Evolutionary conservation across 1,284 basidiomycete genomes (phyloP), one percentile per base, ranked within the genome.

Genomic region (Athelia sp.): DNA sequence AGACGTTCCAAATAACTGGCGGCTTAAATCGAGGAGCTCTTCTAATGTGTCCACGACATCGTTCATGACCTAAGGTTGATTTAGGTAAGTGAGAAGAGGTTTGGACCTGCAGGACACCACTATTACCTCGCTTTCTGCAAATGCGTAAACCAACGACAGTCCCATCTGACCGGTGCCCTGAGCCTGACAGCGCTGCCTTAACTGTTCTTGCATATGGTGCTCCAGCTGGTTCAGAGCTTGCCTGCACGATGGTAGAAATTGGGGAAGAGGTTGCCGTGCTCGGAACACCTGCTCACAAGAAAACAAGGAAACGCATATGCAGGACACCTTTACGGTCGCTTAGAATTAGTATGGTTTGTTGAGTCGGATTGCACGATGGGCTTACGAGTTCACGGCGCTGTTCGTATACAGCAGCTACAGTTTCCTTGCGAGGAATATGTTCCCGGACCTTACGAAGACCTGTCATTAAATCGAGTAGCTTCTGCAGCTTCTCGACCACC

Each of bases 261-360:
- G 75, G 0, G 76, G 75, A 3, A 79, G 65, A 4, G 74, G 70
- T 50, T 75, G 74, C 26, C 72, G 67, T 4, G 70, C 70, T 6
- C 68, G 63, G 58, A 78, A 78, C 3, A 74, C 75, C 43, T 77
- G 71, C 52, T 78, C 75, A 54, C 72, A 73, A 2, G 74, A 74
- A 51, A 75, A 78, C 17, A 79, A 60, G 3, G 68, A 67, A 40
- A 79, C 62, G 56, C 72, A 76, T 4, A 79, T 62, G 54, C 71
- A 73, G 2, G 76, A 79, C 53, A 22, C 32, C 43, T 45, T 8
- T 43, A 22, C 18, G 49, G 46, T 10, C 11, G 13, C 15, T 26
- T 6, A 13, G 13, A 19, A 19, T 32, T 19, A 17, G n/a, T 17
- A 15, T n/a, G 6, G 10, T n/a, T 45, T 15, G 43, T 46, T 29